Evolutionary conservation across 768 basidiomycete species (phyloP).

Genomic region (Rhizopogon roseolus): DNA sequence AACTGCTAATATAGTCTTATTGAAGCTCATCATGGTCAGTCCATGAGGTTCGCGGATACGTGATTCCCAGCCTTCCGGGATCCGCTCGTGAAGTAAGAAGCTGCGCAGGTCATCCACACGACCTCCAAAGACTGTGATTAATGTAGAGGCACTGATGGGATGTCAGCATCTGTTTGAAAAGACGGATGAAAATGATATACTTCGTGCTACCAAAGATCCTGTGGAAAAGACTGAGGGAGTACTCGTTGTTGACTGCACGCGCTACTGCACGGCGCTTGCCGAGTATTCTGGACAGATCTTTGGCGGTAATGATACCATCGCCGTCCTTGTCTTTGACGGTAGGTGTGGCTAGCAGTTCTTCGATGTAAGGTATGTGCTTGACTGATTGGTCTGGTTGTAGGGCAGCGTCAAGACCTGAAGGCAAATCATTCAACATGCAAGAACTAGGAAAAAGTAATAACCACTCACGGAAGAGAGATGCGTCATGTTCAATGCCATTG

Average conservation of each 20-base stretch:
- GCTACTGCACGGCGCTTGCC: constrained; percentile 62
- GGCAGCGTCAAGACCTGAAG: constrained; percentile 49
- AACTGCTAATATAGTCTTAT: constrained; percentile 19
- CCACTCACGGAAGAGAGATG: constrained; percentile 26
- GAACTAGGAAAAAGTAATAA: neutral
- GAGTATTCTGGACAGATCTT: constrained; percentile 55
- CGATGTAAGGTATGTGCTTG: constrained; percentile 45
- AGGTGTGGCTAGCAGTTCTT: constrained; percentile 57
- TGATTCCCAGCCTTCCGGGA: constrained; percentile 72
- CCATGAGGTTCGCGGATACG: constrained; percentile 48
- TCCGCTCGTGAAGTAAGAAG: constrained; percentile 59
- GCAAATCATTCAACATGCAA: neutral
- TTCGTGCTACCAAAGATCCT: constrained; percentile 67
- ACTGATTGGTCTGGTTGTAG: constrained; percentile 46
- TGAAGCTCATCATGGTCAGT: constrained; percentile 56
- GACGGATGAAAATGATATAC: constrained; percentile 33
- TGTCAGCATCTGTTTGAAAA: neutral
- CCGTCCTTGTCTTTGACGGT: constrained; percentile 53
- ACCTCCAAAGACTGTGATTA: constrained; percentile 69
- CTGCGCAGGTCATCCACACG: constrained; percentile 47
- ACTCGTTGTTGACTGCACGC: constrained; percentile 51
- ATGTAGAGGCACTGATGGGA: constrained; percentile 51
- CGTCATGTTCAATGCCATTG: constrained; percentile 47
- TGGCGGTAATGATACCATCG: constrained; percentile 41
- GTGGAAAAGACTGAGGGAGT: constrained; percentile 45